A percentile compares a stretch with the other conserved stretches of the same genome.
These are phyloP conservation scores for Alternaria burnsii DNA, from an alignment of 2,329 filamentous ascomycete genomes.

Conservation along the genomic window DNA sequence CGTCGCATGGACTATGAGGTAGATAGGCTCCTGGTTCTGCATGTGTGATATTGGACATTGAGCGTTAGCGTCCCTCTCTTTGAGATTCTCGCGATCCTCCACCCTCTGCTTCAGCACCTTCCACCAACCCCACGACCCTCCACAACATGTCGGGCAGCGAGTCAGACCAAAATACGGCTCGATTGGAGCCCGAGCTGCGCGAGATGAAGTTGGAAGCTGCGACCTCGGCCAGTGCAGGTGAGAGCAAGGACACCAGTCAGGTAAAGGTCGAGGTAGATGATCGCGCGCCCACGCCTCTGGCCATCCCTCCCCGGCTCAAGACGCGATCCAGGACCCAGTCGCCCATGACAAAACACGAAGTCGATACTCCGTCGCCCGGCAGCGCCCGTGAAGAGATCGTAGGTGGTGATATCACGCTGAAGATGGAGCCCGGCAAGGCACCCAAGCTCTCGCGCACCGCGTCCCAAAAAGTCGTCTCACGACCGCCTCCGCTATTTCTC, in stretches of 20 bases:
- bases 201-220: slow-evolving; percentile 57
- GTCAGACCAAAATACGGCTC: slow-evolving; percentile 44
- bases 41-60: slow-evolving; percentile 27
- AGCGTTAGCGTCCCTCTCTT: slow-evolving; percentile 26
- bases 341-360: slow-evolving; percentile 39
- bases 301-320: slow-evolving; percentile 39
- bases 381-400: slow-evolving; percentile 62
- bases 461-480: slow-evolving; percentile 72
- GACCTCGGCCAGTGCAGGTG: slow-evolving; percentile 21
- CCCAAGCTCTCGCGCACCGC: slow-evolving; percentile 77
- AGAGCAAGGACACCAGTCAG: slow-evolving; percentile 26
- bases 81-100: slow-evolving; percentile 16
- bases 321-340: slow-evolving; percentile 44
- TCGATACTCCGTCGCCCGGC: slow-evolving; percentile 48
- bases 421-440: slow-evolving; percentile 68
- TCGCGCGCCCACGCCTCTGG: slow-evolving; percentile 39
- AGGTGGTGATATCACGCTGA: slow-evolving; percentile 68
- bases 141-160: slow-evolving; percentile 52
- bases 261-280: slow-evolving; percentile 42
- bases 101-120: slow-evolving; percentile 16
- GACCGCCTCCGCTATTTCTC: slow-evolving; percentile 72
- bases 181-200: slow-evolving; percentile 55
- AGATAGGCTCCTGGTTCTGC: slow-evolving; percentile 37
- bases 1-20: slow-evolving; percentile 31
- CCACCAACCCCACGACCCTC: slow-evolving; percentile 24